Percentiles rank a stretch among this genome's conserved stretches.
Evolutionary conservation across 768 basidiomycete species (phyloP).

Genomic region (Termitomyces eurrhizus): DNA sequence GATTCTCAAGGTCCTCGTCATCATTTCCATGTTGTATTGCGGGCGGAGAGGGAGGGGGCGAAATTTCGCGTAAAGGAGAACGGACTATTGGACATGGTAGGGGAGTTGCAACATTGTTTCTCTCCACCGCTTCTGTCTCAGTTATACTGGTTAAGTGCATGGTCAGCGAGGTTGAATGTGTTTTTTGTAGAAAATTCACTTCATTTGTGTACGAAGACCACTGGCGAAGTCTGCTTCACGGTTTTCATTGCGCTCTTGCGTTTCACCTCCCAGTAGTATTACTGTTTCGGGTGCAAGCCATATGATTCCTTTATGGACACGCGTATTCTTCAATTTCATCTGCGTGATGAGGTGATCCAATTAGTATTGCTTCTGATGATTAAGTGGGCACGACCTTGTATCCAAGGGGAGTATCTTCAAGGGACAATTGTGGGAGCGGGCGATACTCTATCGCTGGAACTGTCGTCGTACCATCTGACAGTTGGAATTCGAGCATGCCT

Average conservation of each 20-base stretch:
- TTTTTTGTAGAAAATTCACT: slow-evolving; percentile 42
- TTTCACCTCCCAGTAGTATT: slow-evolving; percentile 53
- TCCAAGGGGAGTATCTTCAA: slow-evolving; percentile 78
- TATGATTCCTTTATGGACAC: slow-evolving; percentile 65
- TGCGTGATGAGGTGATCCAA: slow-evolving; percentile 24
- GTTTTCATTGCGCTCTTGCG: slow-evolving; percentile 59
- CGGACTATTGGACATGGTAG: slow-evolving; percentile 20
- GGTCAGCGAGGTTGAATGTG: not conserved
- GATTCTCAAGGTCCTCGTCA: slow-evolving; percentile 35
- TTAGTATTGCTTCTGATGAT: not conserved
- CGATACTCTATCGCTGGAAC: slow-evolving; percentile 80
- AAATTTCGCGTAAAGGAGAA: slow-evolving; percentile 36
- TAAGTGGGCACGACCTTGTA: slow-evolving; percentile 56
- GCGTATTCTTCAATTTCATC: slow-evolving; percentile 69
- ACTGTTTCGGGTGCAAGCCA: slow-evolving; percentile 74
- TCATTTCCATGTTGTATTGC: slow-evolving; percentile 25
- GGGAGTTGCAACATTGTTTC: slow-evolving; percentile 5
- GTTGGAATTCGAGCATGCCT: slow-evolving; percentile 68
- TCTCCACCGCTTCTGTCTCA: slow-evolving; percentile 16
- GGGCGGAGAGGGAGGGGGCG: slow-evolving; percentile 28
- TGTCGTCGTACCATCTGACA: slow-evolving; percentile 72
- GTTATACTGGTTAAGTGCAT: slow-evolving; percentile 23
- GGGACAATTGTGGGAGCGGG: slow-evolving; percentile 54
- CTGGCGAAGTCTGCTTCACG: slow-evolving; percentile 59
- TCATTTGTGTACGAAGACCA: slow-evolving; percentile 58